These are phyloP conservation scores for Trametes cubensis DNA, from an alignment of 768 basidiomycete species.

Conservation along the genomic window DNA sequence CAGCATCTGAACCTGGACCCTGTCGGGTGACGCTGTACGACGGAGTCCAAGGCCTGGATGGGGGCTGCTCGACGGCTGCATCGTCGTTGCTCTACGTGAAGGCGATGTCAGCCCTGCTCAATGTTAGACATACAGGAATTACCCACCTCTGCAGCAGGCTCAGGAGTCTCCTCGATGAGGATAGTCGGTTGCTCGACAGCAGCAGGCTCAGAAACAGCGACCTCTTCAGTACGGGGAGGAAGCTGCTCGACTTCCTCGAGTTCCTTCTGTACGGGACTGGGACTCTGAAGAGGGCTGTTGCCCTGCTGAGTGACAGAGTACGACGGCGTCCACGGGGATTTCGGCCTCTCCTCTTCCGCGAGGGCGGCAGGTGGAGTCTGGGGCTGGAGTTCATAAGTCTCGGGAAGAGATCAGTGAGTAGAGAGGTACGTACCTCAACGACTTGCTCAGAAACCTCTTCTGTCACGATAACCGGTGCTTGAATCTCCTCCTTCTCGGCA, in stretches of 20 bases:
- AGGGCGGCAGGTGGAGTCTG: slow-evolving; percentile 9
- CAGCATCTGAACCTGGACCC: slow-evolving; percentile 31
- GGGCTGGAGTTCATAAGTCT: slow-evolving; percentile 1
- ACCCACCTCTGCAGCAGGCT: slow-evolving; percentile 17
- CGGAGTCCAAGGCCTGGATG: slow-evolving; percentile 41
- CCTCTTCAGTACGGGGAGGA: slow-evolving; percentile 14
- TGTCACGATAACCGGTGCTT: slow-evolving; percentile 18
- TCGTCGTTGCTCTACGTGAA: not conserved
- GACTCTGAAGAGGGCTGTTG: slow-evolving; percentile 26
- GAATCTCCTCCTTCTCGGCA: slow-evolving; percentile 3
- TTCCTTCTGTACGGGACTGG: slow-evolving; percentile 22
- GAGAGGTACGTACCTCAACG: not conserved
- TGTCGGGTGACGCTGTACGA: slow-evolving; percentile 43
- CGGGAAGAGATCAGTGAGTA: not conserved
- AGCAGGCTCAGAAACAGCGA: not conserved
- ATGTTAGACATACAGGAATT: not conserved
- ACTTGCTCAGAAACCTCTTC: not conserved
- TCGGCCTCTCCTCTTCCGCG: slow-evolving; percentile 20
- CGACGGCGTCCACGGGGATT: slow-evolving; percentile 39
- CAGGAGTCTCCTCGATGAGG: slow-evolving; percentile 15
- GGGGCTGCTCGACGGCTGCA: slow-evolving; percentile 21
- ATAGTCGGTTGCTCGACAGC: slow-evolving; percentile 16
- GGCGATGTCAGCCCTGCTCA: not conserved
- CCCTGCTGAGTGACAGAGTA: slow-evolving; percentile 37
- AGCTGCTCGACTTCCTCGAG: slow-evolving; percentile 24